Conservation (phyloP, 495 filamentous ascomycete species). For the Hyaloscypha finlandica region DNA sequence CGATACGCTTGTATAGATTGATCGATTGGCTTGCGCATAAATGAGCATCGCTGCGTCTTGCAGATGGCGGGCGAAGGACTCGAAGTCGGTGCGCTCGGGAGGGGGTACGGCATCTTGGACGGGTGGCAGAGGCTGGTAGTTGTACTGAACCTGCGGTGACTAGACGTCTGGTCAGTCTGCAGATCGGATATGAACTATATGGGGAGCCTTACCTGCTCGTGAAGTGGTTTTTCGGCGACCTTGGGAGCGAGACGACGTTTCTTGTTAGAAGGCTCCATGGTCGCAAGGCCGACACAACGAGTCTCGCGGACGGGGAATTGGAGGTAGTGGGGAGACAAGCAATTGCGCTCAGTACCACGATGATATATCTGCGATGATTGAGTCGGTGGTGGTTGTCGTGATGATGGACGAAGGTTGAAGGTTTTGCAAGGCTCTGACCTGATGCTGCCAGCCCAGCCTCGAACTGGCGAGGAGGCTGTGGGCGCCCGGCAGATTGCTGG, state of each 20-base stretch:
- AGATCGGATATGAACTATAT: slow-evolving; percentile 7
- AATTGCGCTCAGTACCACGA: slow-evolving; percentile 7
- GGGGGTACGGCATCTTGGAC: slow-evolving; percentile 29
- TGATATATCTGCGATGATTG: slow-evolving; percentile 24
- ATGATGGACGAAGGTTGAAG: slow-evolving; percentile 20
- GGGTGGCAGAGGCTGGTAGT: slow-evolving; percentile 28
- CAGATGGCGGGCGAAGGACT: slow-evolving; percentile 57
- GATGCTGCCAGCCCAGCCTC: neutral
- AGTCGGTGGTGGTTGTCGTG: slow-evolving; percentile 18
- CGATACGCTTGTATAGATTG: slow-evolving; percentile 49
- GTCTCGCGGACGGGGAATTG: slow-evolving; percentile 14
- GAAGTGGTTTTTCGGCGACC: slow-evolving; percentile 33
- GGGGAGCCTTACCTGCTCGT: slow-evolving; percentile 32
- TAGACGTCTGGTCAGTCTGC: slow-evolving; percentile 14
- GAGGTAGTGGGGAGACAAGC: slow-evolving; percentile 3
- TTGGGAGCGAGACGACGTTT: slow-evolving; percentile 39
- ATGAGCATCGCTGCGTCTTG: slow-evolving; percentile 54
- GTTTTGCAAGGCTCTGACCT: slow-evolving; percentile 16
- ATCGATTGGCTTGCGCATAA: slow-evolving; percentile 51
- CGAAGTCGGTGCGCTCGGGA: slow-evolving; percentile 49
- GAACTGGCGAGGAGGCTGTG: slow-evolving; percentile 8
- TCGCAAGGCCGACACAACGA: slow-evolving; percentile 25
- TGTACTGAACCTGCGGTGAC: slow-evolving; percentile 24
- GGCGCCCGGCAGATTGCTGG: slow-evolving; percentile 9
- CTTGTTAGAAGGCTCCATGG: slow-evolving; percentile 38